Evolutionary conservation across 345 rosid genomes (phyloP), one percentile per base, ranked within the genome.

Genomic region (Citropsis articulata): DNA sequence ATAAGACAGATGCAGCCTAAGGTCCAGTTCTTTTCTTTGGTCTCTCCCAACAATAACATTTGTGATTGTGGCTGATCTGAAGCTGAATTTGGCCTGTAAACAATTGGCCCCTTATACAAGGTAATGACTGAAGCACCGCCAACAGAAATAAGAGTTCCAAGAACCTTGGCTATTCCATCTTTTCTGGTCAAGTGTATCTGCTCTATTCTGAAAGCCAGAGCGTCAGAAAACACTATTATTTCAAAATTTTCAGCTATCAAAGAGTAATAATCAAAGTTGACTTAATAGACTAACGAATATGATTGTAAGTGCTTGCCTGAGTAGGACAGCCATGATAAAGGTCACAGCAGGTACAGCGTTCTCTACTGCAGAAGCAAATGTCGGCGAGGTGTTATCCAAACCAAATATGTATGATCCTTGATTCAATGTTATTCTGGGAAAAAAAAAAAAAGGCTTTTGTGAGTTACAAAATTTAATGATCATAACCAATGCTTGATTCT

Each of bases 311-410:
- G 75, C 83, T 31, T 66, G 81, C 95, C 93, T 81, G 48, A 90
- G 86, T 28, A 87, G 72, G 60, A 80, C 80, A 48, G 95, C 95
- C 87, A 91, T 82, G 81, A 90, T 75, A 60, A 90, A 91, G 28
- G 95, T 87, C 71, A 89, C 87, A 68, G 93, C 93, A 36, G 93
- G 95, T 38, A 91, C 93, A 36, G 86, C 88, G 66, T 91, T 91
- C 67, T 91, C 95, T 7, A 91, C 84, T 9, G 90, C 92, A 73
- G 93, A 91, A 66, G 93, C 93, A n/a, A 91, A 86, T 67, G 90
- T 86, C 56, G 93, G 92, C 31, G 95, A 89, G 4, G 89, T 88
- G 68, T 88, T 86, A 77, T 90, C 93, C 81, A 91, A 77, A 27
- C 93, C 92, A 35, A 35, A 82, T 22, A 90, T 85, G 88, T 91